Evolutionary conservation across 306 rosid species (phyloP).

Genomic region (Gastrolobium villosum): DNA sequence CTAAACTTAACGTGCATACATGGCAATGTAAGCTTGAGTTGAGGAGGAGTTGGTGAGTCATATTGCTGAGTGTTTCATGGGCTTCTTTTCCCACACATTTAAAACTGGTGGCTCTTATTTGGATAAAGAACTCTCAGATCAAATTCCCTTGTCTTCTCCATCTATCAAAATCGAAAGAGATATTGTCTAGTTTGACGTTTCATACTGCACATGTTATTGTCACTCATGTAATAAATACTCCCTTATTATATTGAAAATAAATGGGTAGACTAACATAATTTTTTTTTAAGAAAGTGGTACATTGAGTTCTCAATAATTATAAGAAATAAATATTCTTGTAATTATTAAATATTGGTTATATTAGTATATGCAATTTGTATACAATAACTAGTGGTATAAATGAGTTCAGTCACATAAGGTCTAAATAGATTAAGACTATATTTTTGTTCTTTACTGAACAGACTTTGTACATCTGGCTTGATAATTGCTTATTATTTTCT

Average conservation of each 20-base stretch:
- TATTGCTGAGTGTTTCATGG: neutral
- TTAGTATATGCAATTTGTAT: neutral
- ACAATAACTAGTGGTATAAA: neutral
- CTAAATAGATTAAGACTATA: neutral
- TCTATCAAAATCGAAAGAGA: slow-evolving; percentile 17
- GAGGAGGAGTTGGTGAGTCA: neutral
- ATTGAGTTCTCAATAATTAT: neutral
- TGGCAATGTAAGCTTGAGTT: slow-evolving; percentile 5
- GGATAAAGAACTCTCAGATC: slow-evolving; percentile 10
- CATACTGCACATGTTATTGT: neutral
- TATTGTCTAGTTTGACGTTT: slow-evolving; percentile 12
- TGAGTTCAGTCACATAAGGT: neutral
- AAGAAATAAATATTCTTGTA: neutral
- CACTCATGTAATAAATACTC: too few species aligned
- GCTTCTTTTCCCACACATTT: neutral
- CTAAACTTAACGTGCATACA: slow-evolving; percentile 5
- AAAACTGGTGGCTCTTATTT: slow-evolving; percentile 30
- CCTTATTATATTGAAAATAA: too few species aligned
- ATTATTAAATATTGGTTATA: neutral
- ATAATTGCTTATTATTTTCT: too few species aligned
- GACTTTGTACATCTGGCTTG: too few species aligned
- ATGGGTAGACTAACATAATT: too few species aligned
- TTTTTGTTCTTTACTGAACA: too few species aligned
- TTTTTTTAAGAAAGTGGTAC: too few species aligned
- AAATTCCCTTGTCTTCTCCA: neutral